Evolutionary conservation across 768 basidiomycete species (phyloP).

Genomic region (Boletus sp.): DNA sequence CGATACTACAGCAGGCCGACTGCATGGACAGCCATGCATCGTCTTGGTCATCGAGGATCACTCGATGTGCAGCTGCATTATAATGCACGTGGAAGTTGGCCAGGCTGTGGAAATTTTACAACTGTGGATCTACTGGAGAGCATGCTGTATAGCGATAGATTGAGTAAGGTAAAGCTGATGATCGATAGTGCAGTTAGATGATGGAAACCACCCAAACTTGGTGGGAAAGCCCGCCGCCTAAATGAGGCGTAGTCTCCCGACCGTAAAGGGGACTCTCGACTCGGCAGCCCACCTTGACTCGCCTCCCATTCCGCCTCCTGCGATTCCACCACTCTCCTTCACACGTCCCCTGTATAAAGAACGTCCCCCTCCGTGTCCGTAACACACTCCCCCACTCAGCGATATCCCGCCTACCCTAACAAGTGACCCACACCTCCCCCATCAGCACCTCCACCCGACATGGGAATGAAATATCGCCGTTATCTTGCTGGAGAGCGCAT

Average conservation of each 20-base stretch:
- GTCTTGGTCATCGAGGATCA: not conserved
- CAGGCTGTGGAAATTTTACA: no score
- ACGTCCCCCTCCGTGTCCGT: conserved; percentile 1
- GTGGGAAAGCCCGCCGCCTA: conserved; percentile 26
- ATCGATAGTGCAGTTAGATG: conserved; percentile 6
- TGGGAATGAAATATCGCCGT: conserved; percentile 90
- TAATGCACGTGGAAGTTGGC: no score
- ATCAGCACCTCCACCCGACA: conserved; percentile 30
- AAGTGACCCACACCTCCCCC: not conserved
- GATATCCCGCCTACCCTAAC: not conserved
- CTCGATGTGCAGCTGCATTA: no score
- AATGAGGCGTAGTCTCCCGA: conserved; percentile 22
- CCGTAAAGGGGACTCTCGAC: conserved; percentile 24
- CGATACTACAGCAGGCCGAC: not conserved
- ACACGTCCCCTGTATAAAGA: conserved; percentile 33
- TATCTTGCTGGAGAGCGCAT: conserved; percentile 85
- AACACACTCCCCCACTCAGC: not conserved
- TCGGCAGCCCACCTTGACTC: not conserved
- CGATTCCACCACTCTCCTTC: conserved; percentile 19
- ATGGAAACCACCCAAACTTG: conserved; percentile 8
- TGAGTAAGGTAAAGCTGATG: not conserved
- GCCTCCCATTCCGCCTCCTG: conserved; percentile 10
- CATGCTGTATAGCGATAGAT: no score
- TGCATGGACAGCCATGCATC: not conserved
- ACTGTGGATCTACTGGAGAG: no score